A percentile compares a stretch with the other conserved stretches of the same genome.
Conservation (phyloP, 345 rosid genomes). For the Boechera stricta region DNA sequence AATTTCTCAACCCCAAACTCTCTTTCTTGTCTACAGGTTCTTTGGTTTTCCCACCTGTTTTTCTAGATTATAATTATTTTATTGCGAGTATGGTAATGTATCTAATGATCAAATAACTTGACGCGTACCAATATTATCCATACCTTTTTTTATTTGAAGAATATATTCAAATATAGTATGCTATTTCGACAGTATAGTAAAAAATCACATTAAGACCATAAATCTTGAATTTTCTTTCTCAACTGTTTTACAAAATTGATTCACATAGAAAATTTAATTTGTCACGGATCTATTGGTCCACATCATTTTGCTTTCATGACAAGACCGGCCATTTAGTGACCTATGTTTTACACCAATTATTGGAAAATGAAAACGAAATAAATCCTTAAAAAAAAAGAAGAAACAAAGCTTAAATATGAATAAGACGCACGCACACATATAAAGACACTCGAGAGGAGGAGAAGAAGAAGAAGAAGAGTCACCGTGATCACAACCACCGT, state of each 20-base stretch:
- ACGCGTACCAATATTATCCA: not conserved
- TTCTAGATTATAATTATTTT: not conserved
- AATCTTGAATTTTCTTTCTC: not conserved
- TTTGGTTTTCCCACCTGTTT: slow-evolving; percentile 26
- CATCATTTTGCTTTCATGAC: slow-evolving; percentile 33
- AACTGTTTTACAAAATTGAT: not conserved
- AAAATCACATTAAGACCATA: not conserved
- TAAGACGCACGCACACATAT: slow-evolving; percentile 29
- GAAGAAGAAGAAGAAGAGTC: slow-evolving; percentile 25
- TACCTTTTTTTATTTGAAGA: slow-evolving; percentile 9
- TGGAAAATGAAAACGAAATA: not conserved
- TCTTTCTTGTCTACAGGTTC: slow-evolving; percentile 6
- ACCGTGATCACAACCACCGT: slow-evolving; percentile 34
- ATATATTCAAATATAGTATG: slow-evolving; percentile 6
- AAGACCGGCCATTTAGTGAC: slow-evolving; percentile 30
- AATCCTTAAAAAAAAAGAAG: not conserved
- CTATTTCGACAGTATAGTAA: not conserved
- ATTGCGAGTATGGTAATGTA: not conserved
- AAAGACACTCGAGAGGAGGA: not conserved
- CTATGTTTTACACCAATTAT: slow-evolving; percentile 29
- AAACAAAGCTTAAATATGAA: slow-evolving; percentile 10
- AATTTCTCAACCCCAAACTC: slow-evolving; percentile 27
- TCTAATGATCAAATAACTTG: slow-evolving; percentile 9
- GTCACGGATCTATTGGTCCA: slow-evolving; percentile 34
- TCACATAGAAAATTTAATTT: not conserved